Base-by-base conservation (phyloP, 108 stramenopile species). In the Nannochloropsis gaditana region DNA sequence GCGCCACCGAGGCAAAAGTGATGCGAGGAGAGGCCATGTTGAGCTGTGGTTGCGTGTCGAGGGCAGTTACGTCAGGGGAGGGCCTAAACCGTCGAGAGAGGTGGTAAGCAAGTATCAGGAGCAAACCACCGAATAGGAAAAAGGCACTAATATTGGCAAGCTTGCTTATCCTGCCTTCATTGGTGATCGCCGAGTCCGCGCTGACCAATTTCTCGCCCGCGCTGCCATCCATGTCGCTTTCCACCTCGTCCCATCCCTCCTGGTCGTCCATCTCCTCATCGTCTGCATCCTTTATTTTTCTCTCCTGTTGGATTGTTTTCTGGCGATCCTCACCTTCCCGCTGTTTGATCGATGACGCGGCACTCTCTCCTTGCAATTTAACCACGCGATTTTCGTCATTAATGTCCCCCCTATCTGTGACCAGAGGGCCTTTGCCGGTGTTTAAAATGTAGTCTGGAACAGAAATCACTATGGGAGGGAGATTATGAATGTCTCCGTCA, bases 21-120 rank as follows among this genome's bases (percentile, higher is more conserved):
- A 73, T 73, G 19, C 59, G 59, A 73, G 59, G 59, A 8, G 59
- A 73, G 59, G 59, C n/a, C 59, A 73, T 73, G 59, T 73, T 73
- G 8, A 73, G n/a, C n/a, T 73, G 59, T n/a, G 59, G 59, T 8
- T 73, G 59, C 15, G 59, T n/a, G n/a, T 73, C n/a, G n/a, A 73
- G 59, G 15, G 59, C 59, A n/a, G 59, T n/a, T 73, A 15, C n/a
- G 59, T 15, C 59, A 15, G 15, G 59, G 15, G 59, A 73, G 59
- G 3, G 19, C 59, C 59, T 73, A 1, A 31, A 0, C 31, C 59
- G 59, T n/a, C 59, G 59, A n/a, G 59, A 73, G 6, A n/a, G n/a
- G 59, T 73, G 59, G 59, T 73, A 73, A n/a, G 59, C 59, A n/a
- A 73, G 59, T n/a, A n/a, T n/a, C 3, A 73, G 19, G 19, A 73